A percentile compares a stretch with the other conserved stretches of the same genome.
phyloP scores from a whole-genome alignment of 1,284 basidiomycete species.

The Ganoderma lucidum region DNA sequence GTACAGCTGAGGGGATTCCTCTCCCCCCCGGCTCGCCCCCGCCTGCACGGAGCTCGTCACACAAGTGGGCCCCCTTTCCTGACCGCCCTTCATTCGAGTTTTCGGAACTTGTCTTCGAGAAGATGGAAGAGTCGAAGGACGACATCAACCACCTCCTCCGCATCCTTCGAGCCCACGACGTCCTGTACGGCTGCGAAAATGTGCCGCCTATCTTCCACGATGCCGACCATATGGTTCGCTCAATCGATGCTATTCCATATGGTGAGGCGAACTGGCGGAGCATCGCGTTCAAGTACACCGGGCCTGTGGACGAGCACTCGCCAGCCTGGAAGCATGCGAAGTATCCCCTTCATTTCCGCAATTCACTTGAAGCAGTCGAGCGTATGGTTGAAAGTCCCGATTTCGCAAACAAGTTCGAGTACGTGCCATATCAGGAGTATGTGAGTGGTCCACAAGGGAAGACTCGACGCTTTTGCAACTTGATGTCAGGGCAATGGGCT shows the following conservation, averaged over 20 bases:
- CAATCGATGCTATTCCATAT: neutral
- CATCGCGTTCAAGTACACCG: conserved; percentile 11
- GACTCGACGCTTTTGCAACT: neutral
- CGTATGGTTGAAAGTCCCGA: neutral
- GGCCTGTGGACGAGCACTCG: conserved; percentile 13
- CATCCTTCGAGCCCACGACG: neutral
- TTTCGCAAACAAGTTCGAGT: neutral
- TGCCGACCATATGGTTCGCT: neutral
- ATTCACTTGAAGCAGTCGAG: neutral
- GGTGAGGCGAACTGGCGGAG: neutral
- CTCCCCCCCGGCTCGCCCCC: conserved; percentile 12
- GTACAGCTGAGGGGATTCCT: conserved; percentile 11
- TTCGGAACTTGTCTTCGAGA: conserved; percentile 15
- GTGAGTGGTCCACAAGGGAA: neutral
- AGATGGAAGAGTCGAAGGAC: neutral
- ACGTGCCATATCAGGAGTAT: conserved; percentile 6
- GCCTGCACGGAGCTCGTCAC: neutral
- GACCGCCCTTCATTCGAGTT: conserved; percentile 18
- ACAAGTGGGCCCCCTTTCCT: conserved; percentile 25
- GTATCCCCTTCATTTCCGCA: neutral
- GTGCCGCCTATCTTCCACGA: neutral
- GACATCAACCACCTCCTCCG: neutral
- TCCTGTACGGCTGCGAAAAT: neutral
- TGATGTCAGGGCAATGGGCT: neutral
- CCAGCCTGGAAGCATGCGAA: conserved; percentile 28